These are phyloP conservation scores for Kentomonas sorsogonicus DNA, from an alignment of 208 protist species.

Conservation along the genomic window DNA sequence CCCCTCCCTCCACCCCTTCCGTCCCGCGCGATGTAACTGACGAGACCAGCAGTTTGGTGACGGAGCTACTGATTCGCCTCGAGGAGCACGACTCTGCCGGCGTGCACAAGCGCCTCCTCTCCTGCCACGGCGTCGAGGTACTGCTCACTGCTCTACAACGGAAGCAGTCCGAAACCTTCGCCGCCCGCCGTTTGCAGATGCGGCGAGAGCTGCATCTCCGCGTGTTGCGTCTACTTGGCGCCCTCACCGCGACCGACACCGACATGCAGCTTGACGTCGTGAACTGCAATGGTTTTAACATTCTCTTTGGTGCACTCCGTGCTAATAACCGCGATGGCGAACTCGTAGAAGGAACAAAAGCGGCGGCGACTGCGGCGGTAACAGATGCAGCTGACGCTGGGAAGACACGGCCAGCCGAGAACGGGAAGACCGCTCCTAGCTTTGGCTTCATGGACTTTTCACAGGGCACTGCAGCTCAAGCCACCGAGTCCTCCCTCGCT, in stretches of 20 bases:
- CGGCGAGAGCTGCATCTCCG: slow-evolving; percentile 11
- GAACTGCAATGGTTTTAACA: slow-evolving; percentile 79
- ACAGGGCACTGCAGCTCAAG: too few relatives aligned
- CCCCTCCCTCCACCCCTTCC: slow-evolving; percentile 46
- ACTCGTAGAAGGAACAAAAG: slow-evolving; percentile 43
- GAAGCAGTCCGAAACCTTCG: slow-evolving; percentile 46
- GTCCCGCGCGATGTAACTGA: too few relatives aligned
- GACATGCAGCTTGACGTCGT: slow-evolving; percentile 78
- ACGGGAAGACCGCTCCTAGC: too few relatives aligned
- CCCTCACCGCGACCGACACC: slow-evolving; percentile 54
- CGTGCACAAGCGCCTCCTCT: slow-evolving; percentile 50
- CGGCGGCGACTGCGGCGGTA: slow-evolving; percentile 46
- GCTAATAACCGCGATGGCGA: too few relatives aligned
- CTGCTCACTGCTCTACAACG: too few relatives aligned
- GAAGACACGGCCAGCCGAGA: too few relatives aligned
- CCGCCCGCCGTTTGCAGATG: slow-evolving; percentile 41
- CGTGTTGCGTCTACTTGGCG: slow-evolving; percentile 51
- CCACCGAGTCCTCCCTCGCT: too few relatives aligned
- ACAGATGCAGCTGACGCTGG: too few relatives aligned
- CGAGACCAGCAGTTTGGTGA: too few relatives aligned
- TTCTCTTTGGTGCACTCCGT: too few relatives aligned
- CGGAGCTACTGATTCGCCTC: slow-evolving; percentile 58
- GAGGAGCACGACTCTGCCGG: slow-evolving; percentile 50
- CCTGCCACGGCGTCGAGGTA: slow-evolving; percentile 45
- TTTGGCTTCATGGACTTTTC: too few relatives aligned